These are phyloP conservation scores for Aspergillus aculeatus DNA, from an alignment of 2,329 filamentous ascomycete genomes.

Conservation along the genomic window DNA sequence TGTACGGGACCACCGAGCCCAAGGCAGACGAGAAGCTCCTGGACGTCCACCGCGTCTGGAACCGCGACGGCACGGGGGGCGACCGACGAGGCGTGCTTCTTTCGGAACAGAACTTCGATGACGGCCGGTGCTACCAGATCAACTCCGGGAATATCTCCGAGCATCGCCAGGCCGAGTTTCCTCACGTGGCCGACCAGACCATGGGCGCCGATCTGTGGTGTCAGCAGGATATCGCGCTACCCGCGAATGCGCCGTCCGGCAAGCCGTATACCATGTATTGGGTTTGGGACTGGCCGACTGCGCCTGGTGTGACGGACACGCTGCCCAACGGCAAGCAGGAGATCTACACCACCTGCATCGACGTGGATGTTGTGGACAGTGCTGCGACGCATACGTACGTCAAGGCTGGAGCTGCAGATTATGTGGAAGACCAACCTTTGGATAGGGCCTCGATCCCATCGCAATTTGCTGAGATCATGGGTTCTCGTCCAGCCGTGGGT, in stretches of 20 bases:
- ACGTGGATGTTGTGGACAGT: conserved; percentile 42
- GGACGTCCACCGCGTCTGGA: conserved; percentile 75
- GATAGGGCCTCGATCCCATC: conserved; percentile 41
- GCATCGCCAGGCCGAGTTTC: conserved; percentile 58
- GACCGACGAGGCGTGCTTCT: conserved; percentile 75
- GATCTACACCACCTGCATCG: conserved; percentile 52
- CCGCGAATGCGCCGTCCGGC: conserved; percentile 60
- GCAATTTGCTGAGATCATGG: conserved; percentile 37
- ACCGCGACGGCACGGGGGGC: conserved; percentile 72
- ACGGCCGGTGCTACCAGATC: conserved; percentile 83
- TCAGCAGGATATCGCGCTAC: conserved; percentile 77
- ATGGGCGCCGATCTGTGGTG: conserved; percentile 68
- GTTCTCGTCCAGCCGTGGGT: conserved; percentile 9
- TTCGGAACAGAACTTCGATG: conserved; percentile 78
- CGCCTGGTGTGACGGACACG: conserved; percentile 33
- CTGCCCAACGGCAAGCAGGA: conserved; percentile 46
- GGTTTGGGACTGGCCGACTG: conserved; percentile 91
- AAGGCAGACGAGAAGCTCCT: conserved; percentile 58
- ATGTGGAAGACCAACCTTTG: conserved; percentile 35
- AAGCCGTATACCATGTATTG: conserved; percentile 81
- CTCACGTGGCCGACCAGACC: conserved; percentile 50
- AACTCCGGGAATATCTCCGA: conserved; percentile 61
- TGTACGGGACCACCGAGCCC: conserved; percentile 69
- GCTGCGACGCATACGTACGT: conserved; percentile 13
- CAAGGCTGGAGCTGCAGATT: conserved; percentile 16